Percentiles rank a stretch among this genome's conserved stretches.
phyloP scores from a whole-genome alignment of 495 filamentous ascomycete genomes.

The Penicillium atrosanguineum region DNA sequence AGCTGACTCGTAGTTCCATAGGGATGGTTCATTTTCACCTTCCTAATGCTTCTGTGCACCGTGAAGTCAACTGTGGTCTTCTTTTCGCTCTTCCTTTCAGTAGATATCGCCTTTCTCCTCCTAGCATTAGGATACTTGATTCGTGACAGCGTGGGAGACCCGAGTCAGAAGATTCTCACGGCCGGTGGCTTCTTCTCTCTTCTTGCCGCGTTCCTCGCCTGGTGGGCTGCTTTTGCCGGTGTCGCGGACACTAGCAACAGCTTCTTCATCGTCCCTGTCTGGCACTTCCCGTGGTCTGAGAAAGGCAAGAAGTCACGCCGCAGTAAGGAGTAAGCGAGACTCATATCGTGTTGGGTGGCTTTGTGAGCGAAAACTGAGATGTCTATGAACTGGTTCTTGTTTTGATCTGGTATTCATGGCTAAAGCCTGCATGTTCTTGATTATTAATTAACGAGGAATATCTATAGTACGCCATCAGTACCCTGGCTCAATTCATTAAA shows the following conservation, averaged over 20 bases:
- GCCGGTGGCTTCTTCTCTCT: conserved; percentile 81
- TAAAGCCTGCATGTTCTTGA: too few relatives aligned
- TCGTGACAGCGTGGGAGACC: conserved; percentile 33
- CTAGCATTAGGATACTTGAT: conserved; percentile 66
- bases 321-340: not conserved
- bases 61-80: conserved; percentile 88
- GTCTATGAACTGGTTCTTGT: not conserved
- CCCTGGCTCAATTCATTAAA: too few relatives aligned
- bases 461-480: too few relatives aligned
- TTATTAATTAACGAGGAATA: too few relatives aligned
- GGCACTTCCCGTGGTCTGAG: conserved; percentile 85
- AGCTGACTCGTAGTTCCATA: conserved; percentile 14
- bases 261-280: conserved; percentile 86
- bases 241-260: conserved; percentile 74
- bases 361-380: not conserved
- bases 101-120: conserved; percentile 81
- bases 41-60: conserved; percentile 74
- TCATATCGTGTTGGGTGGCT: not conserved
- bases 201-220: conserved; percentile 78
- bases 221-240: conserved; percentile 91
- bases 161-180: conserved; percentile 52
- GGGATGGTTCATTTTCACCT: conserved; percentile 93
- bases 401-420: not conserved
- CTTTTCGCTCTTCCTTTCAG: conserved; percentile 83
- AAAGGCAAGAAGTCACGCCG: not conserved